Evolutionary conservation across 495 filamentous ascomycete species (phyloP).

Genomic region (Penicillium daleae): DNA sequence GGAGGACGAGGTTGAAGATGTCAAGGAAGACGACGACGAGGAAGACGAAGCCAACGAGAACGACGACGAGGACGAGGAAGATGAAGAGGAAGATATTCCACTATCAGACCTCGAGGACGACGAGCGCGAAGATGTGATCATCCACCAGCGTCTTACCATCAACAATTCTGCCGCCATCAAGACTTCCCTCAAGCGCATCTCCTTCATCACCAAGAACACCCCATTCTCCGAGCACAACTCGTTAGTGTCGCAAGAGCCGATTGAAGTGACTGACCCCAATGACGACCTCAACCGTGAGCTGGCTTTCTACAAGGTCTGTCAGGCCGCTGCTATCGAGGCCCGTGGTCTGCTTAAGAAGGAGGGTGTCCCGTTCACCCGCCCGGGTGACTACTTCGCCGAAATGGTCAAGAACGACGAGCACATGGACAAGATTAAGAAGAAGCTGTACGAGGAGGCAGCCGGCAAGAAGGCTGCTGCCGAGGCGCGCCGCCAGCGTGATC

Average conservation of each 20-base stretch:
- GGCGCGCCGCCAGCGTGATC: slow-evolving; percentile 86
- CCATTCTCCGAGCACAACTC: slow-evolving; percentile 70
- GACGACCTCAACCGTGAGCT: slow-evolving; percentile 90
- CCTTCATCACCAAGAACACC: slow-evolving; percentile 58
- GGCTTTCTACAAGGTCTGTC: slow-evolving; percentile 90
- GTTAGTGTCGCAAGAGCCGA: slow-evolving; percentile 55
- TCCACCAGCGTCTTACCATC: slow-evolving; percentile 92
- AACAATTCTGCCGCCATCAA: slow-evolving; percentile 91
- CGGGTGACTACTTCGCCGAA: slow-evolving; percentile 95
- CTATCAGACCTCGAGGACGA: slow-evolving; percentile 82
- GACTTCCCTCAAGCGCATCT: slow-evolving; percentile 76
- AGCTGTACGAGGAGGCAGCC: slow-evolving; percentile 89
- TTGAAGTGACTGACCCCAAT: slow-evolving; percentile 68
- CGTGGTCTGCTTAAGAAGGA: slow-evolving; percentile 77
- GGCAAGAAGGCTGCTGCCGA: slow-evolving; percentile 90
- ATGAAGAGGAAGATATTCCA: slow-evolving; percentile 69
- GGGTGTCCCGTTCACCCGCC: slow-evolving; percentile 81
- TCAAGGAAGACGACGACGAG: slow-evolving; percentile 33
- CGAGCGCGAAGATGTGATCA: slow-evolving; percentile 82
- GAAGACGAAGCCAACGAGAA: slow-evolving; percentile 41
- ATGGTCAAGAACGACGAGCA: slow-evolving; percentile 98
- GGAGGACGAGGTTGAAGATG: slow-evolving; percentile 25
- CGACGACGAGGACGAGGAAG: slow-evolving; percentile 48
- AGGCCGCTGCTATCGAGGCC: slow-evolving; percentile 73
- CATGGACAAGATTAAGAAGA: slow-evolving; percentile 94